Conservation (phyloP, 2,329 filamentous ascomycete species). For the Bipolaris cookei region DNA sequence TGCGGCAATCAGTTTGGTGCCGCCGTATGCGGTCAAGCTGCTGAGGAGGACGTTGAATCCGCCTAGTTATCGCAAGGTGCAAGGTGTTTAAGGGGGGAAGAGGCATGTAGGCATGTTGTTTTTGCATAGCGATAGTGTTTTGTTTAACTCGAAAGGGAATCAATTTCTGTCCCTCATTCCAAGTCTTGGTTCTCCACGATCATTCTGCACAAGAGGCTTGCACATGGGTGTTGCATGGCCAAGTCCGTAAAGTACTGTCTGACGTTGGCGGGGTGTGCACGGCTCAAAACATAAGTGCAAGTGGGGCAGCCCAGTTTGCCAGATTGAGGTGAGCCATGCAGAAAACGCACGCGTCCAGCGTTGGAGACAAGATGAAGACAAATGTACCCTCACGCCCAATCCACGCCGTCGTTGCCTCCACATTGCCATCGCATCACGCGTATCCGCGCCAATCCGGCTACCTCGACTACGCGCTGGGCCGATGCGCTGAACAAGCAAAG, state of each 20-base stretch:
- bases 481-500: constrained; percentile 2
- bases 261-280: constrained; percentile 2
- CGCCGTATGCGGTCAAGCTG: constrained; percentile 85
- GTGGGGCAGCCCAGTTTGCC: constrained; percentile 3
- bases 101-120: constrained; percentile 34
- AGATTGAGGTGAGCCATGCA: constrained; percentile 1
- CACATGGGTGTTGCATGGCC: background rate
- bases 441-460: background rate
- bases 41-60: constrained; percentile 86
- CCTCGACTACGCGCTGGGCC: background rate
- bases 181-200: background rate
- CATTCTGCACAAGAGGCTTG: background rate
- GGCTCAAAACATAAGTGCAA: constrained; percentile 1
- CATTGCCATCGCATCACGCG: background rate
- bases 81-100: constrained; percentile 64
- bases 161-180: too few species aligned
- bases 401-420: background rate
- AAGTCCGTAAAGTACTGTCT: background rate
- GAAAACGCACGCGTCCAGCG: background rate
- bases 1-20: constrained; percentile 78
- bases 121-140: background rate
- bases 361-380: background rate
- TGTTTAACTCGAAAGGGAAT: background rate
- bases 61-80: constrained; percentile 93
- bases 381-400: background rate